Conservation (phyloP, 2,329 filamentous ascomycete genomes). For the Fusarium circinatum region DNA sequence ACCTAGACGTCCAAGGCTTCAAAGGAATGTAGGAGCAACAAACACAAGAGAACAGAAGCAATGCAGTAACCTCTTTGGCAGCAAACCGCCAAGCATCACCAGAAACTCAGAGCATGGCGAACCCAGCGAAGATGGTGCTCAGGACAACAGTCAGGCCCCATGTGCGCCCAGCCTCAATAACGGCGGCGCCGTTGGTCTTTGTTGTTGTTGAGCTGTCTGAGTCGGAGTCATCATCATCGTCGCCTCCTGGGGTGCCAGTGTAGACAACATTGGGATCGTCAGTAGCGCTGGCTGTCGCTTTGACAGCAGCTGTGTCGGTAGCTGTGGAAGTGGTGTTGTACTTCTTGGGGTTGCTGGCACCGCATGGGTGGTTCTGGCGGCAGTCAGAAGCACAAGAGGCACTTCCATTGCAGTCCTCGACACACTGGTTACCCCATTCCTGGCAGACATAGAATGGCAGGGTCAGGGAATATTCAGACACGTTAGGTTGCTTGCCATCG, state of each 20-base stretch:
- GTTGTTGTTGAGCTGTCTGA: constrained; percentile 17
- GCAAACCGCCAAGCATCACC: neutral
- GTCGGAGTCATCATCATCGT: neutral
- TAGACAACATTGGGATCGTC: constrained; percentile 52
- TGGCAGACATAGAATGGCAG: constrained; percentile 82
- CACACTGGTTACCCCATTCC: constrained; percentile 77
- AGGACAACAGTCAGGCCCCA: constrained; percentile 53
- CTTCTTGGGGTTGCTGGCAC: constrained; percentile 71
- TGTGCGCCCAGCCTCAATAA: constrained; percentile 50
- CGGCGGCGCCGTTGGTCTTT: constrained; percentile 42
- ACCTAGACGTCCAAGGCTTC: constrained; percentile 43
- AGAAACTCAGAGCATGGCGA: constrained; percentile 51
- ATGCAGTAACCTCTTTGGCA: constrained; percentile 1
- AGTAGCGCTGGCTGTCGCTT: constrained; percentile 50
- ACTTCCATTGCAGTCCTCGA: constrained; percentile 61
- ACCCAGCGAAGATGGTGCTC: constrained; percentile 53
- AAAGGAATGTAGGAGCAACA: constrained; percentile 39
- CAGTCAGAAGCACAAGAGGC: constrained; percentile 71
- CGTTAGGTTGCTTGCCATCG: constrained; percentile 73
- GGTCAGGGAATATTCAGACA: constrained; percentile 80
- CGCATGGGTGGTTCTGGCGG: constrained; percentile 75
- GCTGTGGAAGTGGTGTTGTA: constrained; percentile 64
- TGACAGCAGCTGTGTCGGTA: constrained; percentile 50
- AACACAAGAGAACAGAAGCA: constrained; percentile 31
- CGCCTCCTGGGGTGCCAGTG: constrained; percentile 22